phyloP scores from a whole-genome alignment of 129 eudicot species.

The Silybum marianum region DNA sequence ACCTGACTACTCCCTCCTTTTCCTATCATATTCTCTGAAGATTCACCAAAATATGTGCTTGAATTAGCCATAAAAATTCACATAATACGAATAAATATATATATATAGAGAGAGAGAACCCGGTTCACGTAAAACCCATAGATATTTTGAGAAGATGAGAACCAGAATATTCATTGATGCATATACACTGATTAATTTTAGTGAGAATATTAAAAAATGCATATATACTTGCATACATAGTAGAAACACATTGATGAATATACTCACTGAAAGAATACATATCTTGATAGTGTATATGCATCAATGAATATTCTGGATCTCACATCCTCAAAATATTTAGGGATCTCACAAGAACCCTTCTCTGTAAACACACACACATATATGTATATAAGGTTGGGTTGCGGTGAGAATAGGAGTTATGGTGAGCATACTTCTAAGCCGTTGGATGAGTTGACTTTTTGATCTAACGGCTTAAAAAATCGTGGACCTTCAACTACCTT shows the following conservation, averaged over 20 bases:
- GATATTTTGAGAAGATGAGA: neutral
- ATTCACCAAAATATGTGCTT: neutral
- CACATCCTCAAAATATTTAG: neutral
- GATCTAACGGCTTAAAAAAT: too few relatives aligned
- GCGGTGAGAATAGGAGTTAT: too few relatives aligned
- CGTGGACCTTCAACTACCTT: too few relatives aligned
- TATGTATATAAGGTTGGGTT: too few relatives aligned
- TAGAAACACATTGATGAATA: neutral
- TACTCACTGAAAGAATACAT: neutral
- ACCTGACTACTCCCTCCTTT: slow-evolving; percentile 94
- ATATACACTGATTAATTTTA: neutral
- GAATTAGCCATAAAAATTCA: slow-evolving; percentile 16
- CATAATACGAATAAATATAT: neutral
- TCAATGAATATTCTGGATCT: neutral
- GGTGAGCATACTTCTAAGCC: too few relatives aligned
- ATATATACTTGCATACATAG: neutral
- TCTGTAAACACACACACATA: too few relatives aligned
- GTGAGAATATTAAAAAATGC: neutral
- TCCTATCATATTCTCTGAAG: slow-evolving; percentile 82
- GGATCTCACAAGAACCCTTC: neutral
- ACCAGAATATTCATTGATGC: neutral
- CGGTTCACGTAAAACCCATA: neutral
- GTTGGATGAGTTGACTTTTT: too few relatives aligned
- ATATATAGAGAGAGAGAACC: neutral
- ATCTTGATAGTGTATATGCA: neutral